Evolutionary conservation across 208 protist genomes (phyloP).

Genomic region (Wallacemonas sp.): DNA sequence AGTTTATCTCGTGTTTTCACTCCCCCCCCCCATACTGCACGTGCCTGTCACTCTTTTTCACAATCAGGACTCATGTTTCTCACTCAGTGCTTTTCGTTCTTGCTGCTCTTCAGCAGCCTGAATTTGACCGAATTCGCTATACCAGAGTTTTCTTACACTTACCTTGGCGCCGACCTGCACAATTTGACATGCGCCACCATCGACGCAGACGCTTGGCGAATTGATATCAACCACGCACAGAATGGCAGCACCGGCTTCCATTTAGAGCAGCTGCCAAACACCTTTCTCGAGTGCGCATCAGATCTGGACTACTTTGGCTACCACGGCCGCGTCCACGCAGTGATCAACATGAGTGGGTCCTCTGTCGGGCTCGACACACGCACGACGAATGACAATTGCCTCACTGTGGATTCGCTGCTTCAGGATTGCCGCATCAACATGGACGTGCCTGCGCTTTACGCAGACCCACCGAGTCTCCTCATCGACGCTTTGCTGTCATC

Average conservation of each 20-base stretch:
- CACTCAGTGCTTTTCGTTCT: constrained; percentile 16
- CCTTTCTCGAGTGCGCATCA: background rate
- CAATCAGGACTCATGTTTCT: no score
- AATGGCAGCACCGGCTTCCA: background rate
- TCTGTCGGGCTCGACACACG: background rate
- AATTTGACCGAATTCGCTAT: constrained; percentile 24
- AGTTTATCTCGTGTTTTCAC: no score
- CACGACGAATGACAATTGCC: constrained; percentile 7
- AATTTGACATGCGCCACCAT: constrained; percentile 42
- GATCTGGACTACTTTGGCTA: constrained; percentile 11
- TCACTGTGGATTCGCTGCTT: background rate
- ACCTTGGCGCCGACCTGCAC: constrained; percentile 23
- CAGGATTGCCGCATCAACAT: constrained; percentile 23
- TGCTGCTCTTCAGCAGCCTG: constrained; percentile 27
- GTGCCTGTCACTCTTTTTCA: no score
- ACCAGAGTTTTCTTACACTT: constrained; percentile 25
- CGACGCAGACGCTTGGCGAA: background rate
- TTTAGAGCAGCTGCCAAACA: background rate
- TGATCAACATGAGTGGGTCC: background rate
- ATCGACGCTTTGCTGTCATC: constrained; percentile 16
- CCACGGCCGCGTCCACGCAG: background rate
- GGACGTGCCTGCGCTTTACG: constrained; percentile 10
- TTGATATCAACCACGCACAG: background rate
- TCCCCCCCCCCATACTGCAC: no score
- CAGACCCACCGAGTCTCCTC: constrained; percentile 24